Base-by-base conservation (phyloP, 129 eudicot genomes). In the Calendula officinalis region DNA sequence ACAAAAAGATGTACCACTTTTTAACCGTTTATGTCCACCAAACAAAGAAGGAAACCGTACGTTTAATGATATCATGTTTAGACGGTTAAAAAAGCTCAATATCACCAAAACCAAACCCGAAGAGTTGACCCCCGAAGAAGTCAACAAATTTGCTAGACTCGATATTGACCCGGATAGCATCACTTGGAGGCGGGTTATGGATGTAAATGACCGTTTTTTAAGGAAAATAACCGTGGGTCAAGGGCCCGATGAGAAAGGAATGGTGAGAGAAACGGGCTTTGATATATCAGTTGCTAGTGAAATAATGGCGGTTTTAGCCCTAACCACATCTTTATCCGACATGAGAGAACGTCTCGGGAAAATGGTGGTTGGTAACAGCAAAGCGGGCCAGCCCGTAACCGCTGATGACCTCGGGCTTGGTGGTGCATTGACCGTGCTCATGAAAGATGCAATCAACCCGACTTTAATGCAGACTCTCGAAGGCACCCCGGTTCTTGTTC, bases 371-470 rank as follows among this genome's bases (percentile, higher is more conserved):
- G 96, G 95, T 37, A 94, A 94, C 65, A 88, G 95, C 76, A 86
- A 73, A 73, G 75, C 87, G 2, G 96, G 99, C 15, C 92, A 94
- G 5, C 97, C 99, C 1, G 78, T 94, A 50, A 94, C 99, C 9
- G 99, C 99, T 52, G 99, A 94, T 63, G 99, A 94, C 75, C 85
- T 94, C 34, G 97, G 99, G 38, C 80, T 88, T 22, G 96, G 99
- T 33, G 99, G 99, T 14, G 99, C 99, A 17, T 70, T 94, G 67
- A 88, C 97, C 30, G 99, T 88, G 15, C 75, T 94, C 34, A 94
- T 94, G 96, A 92, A 92, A 73, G 99, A 92, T 67, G 99, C 99
- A n/a, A 88, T 92, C n/a, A 82, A 92, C 56, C 99, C 99, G 53
- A 92, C 96, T 46, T 73, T 92, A 56, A 92, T 92, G 99, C 99